Evolutionary conservation across 1,139 yeast genomes (phyloP).

Genomic region (Zygotorulaspora mrakii): DNA sequence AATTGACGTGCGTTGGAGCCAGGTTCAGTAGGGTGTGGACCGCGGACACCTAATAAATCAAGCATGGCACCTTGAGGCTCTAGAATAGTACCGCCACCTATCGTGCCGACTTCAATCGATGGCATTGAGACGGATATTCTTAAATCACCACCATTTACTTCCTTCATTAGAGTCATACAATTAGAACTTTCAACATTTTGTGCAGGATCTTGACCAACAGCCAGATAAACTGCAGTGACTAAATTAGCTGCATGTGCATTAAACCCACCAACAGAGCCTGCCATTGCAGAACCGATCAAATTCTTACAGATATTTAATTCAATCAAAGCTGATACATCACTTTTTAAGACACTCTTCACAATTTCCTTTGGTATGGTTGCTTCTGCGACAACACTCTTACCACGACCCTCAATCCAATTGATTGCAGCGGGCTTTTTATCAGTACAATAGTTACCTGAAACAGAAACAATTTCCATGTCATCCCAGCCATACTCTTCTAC

Average conservation of each 20-base stretch:
- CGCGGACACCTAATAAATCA: constrained; percentile 89
- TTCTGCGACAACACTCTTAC: constrained; percentile 97
- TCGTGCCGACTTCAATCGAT: constrained; percentile 96
- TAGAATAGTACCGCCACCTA: constrained; percentile 97
- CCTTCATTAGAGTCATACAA: constrained; percentile 93
- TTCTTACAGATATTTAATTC: constrained; percentile 86
- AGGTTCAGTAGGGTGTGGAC: constrained; percentile 91
- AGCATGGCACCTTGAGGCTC: constrained; percentile 98
- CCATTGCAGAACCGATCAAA: constrained; percentile 95
- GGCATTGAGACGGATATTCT: constrained; percentile 97
- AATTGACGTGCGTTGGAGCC: constrained; percentile 94
- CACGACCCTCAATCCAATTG: constrained; percentile 99
- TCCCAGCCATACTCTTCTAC: constrained; percentile 84
- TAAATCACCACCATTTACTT: constrained; percentile 73
- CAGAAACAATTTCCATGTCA: constrained; percentile 89
- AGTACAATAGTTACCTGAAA: constrained; percentile 95
- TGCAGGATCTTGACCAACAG: constrained; percentile 98
- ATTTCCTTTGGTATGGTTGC: constrained; percentile 81
- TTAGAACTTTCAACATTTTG: constrained; percentile 96
- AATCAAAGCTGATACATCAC: constrained; percentile 88
- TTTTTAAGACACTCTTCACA: constrained; percentile 77
- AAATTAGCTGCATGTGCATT: constrained; percentile 97
- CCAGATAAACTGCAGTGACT: constrained; percentile 88
- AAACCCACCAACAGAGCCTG: constrained; percentile 96
- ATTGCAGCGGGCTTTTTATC: constrained; percentile 98